These are phyloP conservation scores for Staphylotrichum longicolle DNA, from an alignment of 495 filamentous ascomycete species.

Conservation along the genomic window DNA sequence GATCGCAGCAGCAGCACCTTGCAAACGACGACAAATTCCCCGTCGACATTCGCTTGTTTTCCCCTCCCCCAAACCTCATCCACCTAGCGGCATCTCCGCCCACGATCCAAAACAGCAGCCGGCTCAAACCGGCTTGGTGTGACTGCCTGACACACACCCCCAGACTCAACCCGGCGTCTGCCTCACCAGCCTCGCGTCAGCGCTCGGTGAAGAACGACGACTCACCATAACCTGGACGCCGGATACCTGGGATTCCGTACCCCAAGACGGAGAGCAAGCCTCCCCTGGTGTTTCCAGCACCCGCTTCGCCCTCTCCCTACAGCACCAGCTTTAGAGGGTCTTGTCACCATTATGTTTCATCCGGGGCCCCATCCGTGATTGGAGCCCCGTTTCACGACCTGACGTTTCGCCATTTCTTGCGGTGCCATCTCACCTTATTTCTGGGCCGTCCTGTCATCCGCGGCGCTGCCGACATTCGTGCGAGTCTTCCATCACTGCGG, in stretches of 20 bases:
- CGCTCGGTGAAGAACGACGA: neutral
- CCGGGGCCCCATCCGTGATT: slow-evolving; percentile 11
- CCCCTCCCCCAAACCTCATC: no score
- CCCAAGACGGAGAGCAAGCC: neutral
- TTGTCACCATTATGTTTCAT: slow-evolving; percentile 22
- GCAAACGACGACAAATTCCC: no score
- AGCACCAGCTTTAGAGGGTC: slow-evolving; percentile 9
- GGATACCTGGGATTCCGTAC: neutral
- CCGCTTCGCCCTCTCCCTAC: slow-evolving; percentile 5
- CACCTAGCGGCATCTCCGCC: neutral
- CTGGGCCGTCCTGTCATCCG: neutral
- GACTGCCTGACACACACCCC: neutral
- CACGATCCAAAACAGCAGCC: neutral
- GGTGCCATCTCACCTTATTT: neutral
- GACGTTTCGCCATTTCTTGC: neutral
- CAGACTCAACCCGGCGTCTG: neutral
- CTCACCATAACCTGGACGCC: neutral
- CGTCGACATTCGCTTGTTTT: no score
- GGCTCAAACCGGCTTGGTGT: slow-evolving; percentile 2
- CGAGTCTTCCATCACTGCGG: slow-evolving; percentile 22
- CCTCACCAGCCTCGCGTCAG: neutral
- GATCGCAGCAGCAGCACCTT: no score
- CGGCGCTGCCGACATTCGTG: neutral
- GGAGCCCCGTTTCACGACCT: slow-evolving; percentile 11
- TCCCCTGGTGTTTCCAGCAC: slow-evolving; percentile 8